Evolutionary conservation across 345 rosid genomes (phyloP), one percentile per base, ranked within the genome.

Genomic region (Eucalyptus melliodora): DNA sequence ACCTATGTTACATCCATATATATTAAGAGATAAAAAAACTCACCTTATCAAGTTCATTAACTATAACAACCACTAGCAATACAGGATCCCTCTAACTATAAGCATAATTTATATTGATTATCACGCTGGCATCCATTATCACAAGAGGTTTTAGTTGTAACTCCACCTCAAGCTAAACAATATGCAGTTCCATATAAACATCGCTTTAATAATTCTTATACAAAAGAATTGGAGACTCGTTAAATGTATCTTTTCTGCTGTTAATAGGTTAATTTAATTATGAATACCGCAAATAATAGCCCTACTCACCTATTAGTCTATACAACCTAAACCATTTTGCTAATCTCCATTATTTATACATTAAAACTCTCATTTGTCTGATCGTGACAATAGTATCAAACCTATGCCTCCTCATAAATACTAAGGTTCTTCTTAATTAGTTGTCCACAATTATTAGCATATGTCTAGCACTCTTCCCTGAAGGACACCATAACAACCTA

Each of bases 371-470:
- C 30, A 56, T 56, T 24, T 56, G 62, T 1, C 2, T 56, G 0
- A 56, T 56, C 3, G 27, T 56, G 9, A 56, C 3, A 56, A 0
- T 2, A 24, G 30, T 24, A 56, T 24, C 27, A 56, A 56, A 56
- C 62, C 0, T 24, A 0, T 56, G 30, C 6, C 27, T 56, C 27
- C 6, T 23, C 30, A 56, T 23, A 56, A 56, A 24, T 24, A 56
- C 30, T 56, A 1, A 56, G 6, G 62, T 56, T 56, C 3, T 24
- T 23, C 62, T 56, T 3, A 24, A 56, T 23, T 56, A 56, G 62
- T 56, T 56, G 27, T 56, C 3, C 27, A 9, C 6, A 24, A 56
- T 24, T 56, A 10, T 24, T 56, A 4, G 6, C 30, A 56, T 23
- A 24, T 23, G 30, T 56, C 14, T 56, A 56, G 3, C 6, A 56